Percentiles rank a stretch among this genome's conserved stretches.
phyloP scores from a whole-genome alignment of 2,329 filamentous ascomycete species.

The Tolypocladium paradoxum region DNA sequence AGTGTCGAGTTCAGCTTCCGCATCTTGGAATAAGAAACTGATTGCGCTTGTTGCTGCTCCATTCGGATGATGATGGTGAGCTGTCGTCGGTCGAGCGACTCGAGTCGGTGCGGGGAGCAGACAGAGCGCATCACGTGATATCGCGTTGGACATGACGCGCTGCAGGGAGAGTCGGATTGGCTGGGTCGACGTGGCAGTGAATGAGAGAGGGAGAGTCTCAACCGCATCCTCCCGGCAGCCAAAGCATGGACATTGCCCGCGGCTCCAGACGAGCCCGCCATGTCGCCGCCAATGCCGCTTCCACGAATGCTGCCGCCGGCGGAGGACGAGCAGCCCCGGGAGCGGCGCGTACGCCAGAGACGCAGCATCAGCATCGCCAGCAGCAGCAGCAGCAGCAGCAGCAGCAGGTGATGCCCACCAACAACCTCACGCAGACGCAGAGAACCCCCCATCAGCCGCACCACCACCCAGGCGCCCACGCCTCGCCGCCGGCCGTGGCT shows the following conservation, averaged over 20 bases:
- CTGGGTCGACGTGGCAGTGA: not conserved
- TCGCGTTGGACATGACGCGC: not conserved
- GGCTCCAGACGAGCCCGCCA: conserved; percentile 20
- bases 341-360: not conserved
- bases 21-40: not conserved
- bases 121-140: not conserved
- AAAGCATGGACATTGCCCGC: conserved; percentile 17
- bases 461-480: conserved; percentile 12
- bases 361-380: not conserved
- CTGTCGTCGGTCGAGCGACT: not conserved
- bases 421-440: not conserved
- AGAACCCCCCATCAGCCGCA: conserved; percentile 8
- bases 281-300: conserved; percentile 13
- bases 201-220: not conserved
- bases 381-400: conserved; percentile 5
- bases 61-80: not conserved
- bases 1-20: not conserved
- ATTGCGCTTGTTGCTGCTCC: not conserved
- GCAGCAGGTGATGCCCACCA: conserved; percentile 4
- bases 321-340: not conserved
- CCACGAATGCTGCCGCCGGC: conserved; percentile 4
- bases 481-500: conserved; percentile 8
- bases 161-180: not conserved
- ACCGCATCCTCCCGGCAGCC: not conserved
- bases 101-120: too few species aligned